phyloP scores from a whole-genome alignment of 768 basidiomycete genomes.

The Naematelia encephala region DNA sequence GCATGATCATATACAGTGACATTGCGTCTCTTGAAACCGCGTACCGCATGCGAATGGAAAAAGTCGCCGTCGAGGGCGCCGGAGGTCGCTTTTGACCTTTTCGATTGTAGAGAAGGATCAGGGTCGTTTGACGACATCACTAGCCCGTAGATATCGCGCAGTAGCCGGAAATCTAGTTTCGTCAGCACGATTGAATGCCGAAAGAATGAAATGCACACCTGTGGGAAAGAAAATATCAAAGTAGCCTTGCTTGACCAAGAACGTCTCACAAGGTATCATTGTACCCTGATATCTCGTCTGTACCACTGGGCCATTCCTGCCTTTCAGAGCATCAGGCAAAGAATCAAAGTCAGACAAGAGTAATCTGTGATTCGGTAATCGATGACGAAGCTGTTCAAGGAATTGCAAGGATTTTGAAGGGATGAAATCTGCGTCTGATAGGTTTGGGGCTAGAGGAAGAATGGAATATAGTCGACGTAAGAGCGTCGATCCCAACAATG shows the following conservation, averaged over 20 bases:
- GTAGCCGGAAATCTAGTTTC: conserved; percentile 62
- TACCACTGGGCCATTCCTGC: conserved; percentile 81
- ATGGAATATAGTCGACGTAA: conserved; percentile 65
- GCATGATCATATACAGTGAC: conserved; percentile 78
- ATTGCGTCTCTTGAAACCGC: conserved; percentile 72
- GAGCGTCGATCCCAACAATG: conserved; percentile 36
- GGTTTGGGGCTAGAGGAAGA: conserved; percentile 86
- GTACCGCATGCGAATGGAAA: conserved; percentile 59
- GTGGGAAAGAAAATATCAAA: conserved; percentile 99
- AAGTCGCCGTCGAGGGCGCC: background rate
- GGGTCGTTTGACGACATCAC: conserved; percentile 55
- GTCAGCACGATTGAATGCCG: background rate
- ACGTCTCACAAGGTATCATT: conserved; percentile 82
- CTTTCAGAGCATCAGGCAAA: conserved; percentile 78
- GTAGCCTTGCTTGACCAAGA: conserved; percentile 89
- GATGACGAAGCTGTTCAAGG: conserved; percentile 70
- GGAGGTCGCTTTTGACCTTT: conserved; percentile 52
- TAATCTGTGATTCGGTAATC: conserved; percentile 90
- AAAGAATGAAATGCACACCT: conserved; percentile 29
- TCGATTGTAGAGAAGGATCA: conserved; percentile 35
- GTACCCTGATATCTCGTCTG: conserved; percentile 83
- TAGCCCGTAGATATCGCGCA: conserved; percentile 87
- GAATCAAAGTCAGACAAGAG: conserved; percentile 88
- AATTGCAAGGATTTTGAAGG: conserved; percentile 86
- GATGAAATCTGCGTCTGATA: conserved; percentile 81